Evolutionary conservation across 1,284 basidiomycete species (phyloP).

Genomic region (Sporisorium sorghi): DNA sequence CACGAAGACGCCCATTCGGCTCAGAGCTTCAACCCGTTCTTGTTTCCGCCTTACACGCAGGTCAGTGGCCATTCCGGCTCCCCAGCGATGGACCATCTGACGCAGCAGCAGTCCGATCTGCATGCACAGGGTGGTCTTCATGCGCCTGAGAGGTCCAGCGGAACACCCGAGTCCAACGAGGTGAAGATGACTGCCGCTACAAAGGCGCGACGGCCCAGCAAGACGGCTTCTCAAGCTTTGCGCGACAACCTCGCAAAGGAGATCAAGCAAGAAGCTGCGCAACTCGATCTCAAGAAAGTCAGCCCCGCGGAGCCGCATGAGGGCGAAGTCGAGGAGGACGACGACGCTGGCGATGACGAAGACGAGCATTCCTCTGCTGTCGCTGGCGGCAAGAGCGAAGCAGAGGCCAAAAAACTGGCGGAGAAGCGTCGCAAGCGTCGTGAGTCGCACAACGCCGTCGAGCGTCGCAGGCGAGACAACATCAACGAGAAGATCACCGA

Average conservation of each 20-base stretch:
- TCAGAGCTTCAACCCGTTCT: conserved; percentile 49
- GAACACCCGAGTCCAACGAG: conserved; percentile 28
- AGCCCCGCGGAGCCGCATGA: conserved; percentile 28
- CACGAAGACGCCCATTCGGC: conserved; percentile 19
- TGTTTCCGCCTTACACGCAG: conserved; percentile 50
- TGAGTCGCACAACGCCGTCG: conserved; percentile 90
- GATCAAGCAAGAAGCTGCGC: conserved; percentile 19
- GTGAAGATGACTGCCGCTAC: conserved; percentile 13
- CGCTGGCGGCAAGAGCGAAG: conserved; percentile 39
- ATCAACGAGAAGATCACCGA: conserved; percentile 94
- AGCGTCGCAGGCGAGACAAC: conserved; percentile 85
- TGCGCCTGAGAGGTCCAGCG: conserved; percentile 20
- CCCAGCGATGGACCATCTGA: conserved; percentile 1
- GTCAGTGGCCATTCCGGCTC: conserved; percentile 5
- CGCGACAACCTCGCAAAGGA: conserved; percentile 27
- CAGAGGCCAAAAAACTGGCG: conserved; percentile 52
- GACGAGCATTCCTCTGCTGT: conserved; percentile 22
- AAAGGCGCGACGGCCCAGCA: conserved; percentile 36
- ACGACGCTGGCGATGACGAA: conserved; percentile 42
- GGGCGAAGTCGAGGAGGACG: conserved; percentile 44
- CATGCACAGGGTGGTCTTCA: neutral
- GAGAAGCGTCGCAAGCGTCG: conserved; percentile 82
- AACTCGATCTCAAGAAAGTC: conserved; percentile 21
- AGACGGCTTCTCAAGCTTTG: conserved; percentile 25
- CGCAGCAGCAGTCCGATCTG: neutral